Conservation (phyloP, 345 rosid species). For the Ceriops tagal region DNA sequence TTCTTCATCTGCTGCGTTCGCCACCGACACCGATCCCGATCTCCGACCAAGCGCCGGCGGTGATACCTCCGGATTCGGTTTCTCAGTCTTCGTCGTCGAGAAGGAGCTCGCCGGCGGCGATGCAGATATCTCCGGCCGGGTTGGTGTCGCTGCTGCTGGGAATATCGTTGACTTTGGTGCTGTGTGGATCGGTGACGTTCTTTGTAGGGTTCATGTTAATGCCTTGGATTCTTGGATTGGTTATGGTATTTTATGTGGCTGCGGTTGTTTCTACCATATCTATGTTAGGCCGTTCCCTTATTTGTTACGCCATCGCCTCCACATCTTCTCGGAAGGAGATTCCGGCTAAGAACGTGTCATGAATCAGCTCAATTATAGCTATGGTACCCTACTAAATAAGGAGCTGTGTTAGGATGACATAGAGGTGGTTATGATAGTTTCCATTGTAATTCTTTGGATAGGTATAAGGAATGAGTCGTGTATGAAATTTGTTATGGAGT, state of each 20-base stretch:
- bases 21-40: slow-evolving; percentile 48
- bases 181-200: slow-evolving; percentile 91
- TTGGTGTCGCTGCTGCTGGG: slow-evolving; percentile 84
- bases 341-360: slow-evolving; percentile 38
- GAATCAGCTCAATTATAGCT: no score
- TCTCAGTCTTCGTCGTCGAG: neutral
- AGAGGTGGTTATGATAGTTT: no score
- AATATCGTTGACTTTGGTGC: slow-evolving; percentile 69
- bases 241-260: slow-evolving; percentile 67
- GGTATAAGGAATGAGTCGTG: no score
- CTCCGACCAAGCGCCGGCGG: slow-evolving; percentile 32
- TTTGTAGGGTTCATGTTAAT: slow-evolving; percentile 85
- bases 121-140: slow-evolving; percentile 73
- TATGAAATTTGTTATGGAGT: no score
- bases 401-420: no score
- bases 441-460: no score
- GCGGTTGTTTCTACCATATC: slow-evolving; percentile 74
- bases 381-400: no score
- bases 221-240: slow-evolving; percentile 88
- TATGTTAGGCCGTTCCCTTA: slow-evolving; percentile 53
- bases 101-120: slow-evolving; percentile 25
- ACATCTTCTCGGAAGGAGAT: slow-evolving; percentile 43
- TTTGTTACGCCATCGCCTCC: slow-evolving; percentile 52
- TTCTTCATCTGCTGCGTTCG: slow-evolving; percentile 62
- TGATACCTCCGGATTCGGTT: slow-evolving; percentile 12